A percentile compares a stretch with the other conserved stretches of the same genome.
Conservation (phyloP, 176 grass and related monocot genomes). For the Aegilops umbellulata region DNA sequence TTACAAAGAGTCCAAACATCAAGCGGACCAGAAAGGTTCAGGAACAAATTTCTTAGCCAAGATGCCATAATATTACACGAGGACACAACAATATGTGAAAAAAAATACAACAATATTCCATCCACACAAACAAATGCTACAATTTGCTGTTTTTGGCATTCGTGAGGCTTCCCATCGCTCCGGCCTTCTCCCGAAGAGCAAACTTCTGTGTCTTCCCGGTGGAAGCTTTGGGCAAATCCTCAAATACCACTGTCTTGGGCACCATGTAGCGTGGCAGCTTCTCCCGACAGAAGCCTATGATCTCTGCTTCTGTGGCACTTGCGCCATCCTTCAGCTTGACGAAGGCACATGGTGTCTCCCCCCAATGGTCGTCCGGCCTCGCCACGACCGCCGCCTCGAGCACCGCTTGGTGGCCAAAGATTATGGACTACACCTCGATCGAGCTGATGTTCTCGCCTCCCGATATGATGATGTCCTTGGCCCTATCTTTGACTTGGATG, state of each 20-base stretch:
- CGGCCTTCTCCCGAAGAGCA: constrained; percentile 44
- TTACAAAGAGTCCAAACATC: too few relatives aligned
- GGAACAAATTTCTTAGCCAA: too few relatives aligned
- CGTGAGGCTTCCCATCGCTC: constrained; percentile 43
- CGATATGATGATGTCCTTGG: constrained; percentile 53
- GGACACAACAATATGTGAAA: too few relatives aligned
- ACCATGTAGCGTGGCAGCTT: constrained; percentile 48
- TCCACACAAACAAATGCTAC: background rate
- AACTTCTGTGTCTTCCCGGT: constrained; percentile 59
- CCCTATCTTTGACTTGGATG: constrained; percentile 57
- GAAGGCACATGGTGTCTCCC: constrained; percentile 50
- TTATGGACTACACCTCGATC: constrained; percentile 49
- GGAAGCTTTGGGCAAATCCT: constrained; percentile 44
- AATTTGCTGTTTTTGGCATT: constrained; percentile 15
- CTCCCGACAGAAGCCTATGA: constrained; percentile 35
- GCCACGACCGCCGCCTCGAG: constrained; percentile 48
- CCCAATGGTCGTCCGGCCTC: constrained; percentile 35
- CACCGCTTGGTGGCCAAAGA: constrained; percentile 50
- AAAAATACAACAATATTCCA: background rate
- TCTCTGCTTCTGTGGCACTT: constrained; percentile 10
- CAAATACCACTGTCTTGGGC: constrained; percentile 48
- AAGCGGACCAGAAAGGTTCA: too few relatives aligned
- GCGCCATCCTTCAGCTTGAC: constrained; percentile 33
- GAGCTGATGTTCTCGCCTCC: constrained; percentile 58
- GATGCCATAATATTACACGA: too few relatives aligned